Conservation (phyloP, 768 basidiomycete genomes). For the Pleurotus giganteus region DNA sequence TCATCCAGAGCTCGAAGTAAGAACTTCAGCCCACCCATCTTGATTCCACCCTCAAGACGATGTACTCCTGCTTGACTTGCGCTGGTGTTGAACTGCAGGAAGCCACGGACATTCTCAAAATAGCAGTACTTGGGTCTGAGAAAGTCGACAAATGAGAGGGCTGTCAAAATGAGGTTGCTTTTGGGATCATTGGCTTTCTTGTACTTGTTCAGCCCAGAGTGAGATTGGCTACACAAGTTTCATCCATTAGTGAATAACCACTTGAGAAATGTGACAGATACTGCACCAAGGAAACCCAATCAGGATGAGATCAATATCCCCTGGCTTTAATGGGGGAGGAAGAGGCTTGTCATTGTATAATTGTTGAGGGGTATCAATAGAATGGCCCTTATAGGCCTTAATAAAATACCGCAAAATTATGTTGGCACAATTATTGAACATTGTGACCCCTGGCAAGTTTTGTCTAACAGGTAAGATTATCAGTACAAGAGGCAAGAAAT, state of each 20-base stretch:
- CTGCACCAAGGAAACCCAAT: conserved; percentile 86
- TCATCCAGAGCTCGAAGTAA: conserved; percentile 57
- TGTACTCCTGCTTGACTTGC: conserved; percentile 38
- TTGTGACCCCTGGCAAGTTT: conserved; percentile 48
- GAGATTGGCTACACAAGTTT: conserved; percentile 57
- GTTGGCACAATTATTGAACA: conserved; percentile 76
- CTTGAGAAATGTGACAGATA: neutral
- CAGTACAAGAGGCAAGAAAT: neutral
- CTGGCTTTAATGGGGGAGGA: conserved; percentile 46
- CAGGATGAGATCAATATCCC: conserved; percentile 58
- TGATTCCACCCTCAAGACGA: conserved; percentile 58
- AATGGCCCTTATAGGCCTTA: conserved; percentile 44
- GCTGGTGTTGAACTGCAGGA: conserved; percentile 41
- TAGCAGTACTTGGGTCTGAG: conserved; percentile 40
- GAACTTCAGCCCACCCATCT: conserved; percentile 75
- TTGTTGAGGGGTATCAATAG: conserved; percentile 36
- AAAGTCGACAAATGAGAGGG: conserved; percentile 49
- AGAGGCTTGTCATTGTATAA: conserved; percentile 37
- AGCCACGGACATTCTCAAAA: conserved; percentile 57
- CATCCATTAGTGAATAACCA: neutral
- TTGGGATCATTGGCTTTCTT: conserved; percentile 65
- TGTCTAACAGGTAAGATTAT: conserved; percentile 31
- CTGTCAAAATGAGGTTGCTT: conserved; percentile 66
- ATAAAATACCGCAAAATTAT: conserved; percentile 55
- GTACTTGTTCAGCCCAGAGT: conserved; percentile 72